These are phyloP conservation scores for Staphylotrichum longicolle DNA, from an alignment of 495 filamentous ascomycete genomes.

Conservation along the genomic window DNA sequence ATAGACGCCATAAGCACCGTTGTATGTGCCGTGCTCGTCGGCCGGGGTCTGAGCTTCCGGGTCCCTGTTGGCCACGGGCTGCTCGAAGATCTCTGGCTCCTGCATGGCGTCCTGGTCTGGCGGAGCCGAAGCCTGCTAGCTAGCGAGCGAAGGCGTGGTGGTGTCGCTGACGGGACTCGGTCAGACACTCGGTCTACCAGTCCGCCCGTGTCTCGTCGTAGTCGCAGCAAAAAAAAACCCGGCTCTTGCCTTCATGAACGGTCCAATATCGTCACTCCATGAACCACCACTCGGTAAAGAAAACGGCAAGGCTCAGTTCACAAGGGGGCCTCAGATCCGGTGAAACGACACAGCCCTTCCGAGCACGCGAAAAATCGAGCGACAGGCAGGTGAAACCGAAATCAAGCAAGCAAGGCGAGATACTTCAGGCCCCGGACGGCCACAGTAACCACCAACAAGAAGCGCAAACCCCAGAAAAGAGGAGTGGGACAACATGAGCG, in stretches of 20 bases:
- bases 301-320: not conserved
- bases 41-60: constrained; percentile 20
- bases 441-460: not conserved
- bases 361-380: not conserved
- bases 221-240: constrained; percentile 1
- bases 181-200: no score
- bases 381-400: not conserved
- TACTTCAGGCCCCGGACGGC: not conserved
- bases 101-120: constrained; percentile 23
- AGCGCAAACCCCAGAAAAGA: not conserved
- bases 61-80: constrained; percentile 34
- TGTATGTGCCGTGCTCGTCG: constrained; percentile 29
- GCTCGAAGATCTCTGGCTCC: constrained; percentile 39
- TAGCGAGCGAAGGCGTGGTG: not conserved
- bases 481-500: not conserved
- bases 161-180: no score
- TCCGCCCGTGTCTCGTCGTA: not conserved
- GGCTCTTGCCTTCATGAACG: not conserved
- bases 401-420: not conserved
- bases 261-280: not conserved
- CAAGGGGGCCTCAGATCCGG: not conserved
- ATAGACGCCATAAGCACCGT: constrained; percentile 19
- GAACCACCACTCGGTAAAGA: not conserved
- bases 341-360: not conserved
- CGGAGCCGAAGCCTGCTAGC: no score